Percentiles rank a stretch among this genome's conserved stretches.
phyloP scores from a whole-genome alignment of 768 basidiomycete genomes.

The Rickenella mellea region DNA sequence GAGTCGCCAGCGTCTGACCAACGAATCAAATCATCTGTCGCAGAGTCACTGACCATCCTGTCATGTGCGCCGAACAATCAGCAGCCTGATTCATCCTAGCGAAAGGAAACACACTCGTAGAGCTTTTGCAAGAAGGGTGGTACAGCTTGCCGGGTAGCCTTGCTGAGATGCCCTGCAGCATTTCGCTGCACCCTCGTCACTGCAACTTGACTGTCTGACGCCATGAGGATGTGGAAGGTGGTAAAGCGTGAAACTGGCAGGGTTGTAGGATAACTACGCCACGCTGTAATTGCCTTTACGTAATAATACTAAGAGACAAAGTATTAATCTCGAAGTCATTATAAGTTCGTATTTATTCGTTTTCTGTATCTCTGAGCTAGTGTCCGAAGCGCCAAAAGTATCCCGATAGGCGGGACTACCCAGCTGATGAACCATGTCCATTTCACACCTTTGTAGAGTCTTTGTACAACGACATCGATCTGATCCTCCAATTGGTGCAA shows the following conservation, averaged over 20 bases:
- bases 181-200: slow-evolving; percentile 37
- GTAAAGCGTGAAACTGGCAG: not conserved
- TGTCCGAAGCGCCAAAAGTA: slow-evolving; percentile 36
- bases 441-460: slow-evolving; percentile 24
- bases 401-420: slow-evolving; percentile 43
- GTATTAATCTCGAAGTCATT: too few species aligned
- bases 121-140: slow-evolving; percentile 92
- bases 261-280: not conserved
- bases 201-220: slow-evolving; percentile 47
- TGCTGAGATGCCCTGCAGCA: slow-evolving; percentile 31
- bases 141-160: slow-evolving; percentile 39
- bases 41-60: slow-evolving; percentile 88
- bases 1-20: slow-evolving; percentile 91
- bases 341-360: slow-evolving; percentile 7
- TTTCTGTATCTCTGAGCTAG: slow-evolving; percentile 25
- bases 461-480: slow-evolving; percentile 33
- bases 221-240: slow-evolving; percentile 20
- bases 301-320: not conserved
- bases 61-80: slow-evolving; percentile 3
- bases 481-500: slow-evolving; percentile 53
- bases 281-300: not conserved
- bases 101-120: slow-evolving; percentile 56
- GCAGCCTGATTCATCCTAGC: slow-evolving; percentile 9
- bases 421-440: slow-evolving; percentile 36
- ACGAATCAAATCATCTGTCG: slow-evolving; percentile 75